A percentile compares a stretch with the other conserved stretches of the same genome.
phyloP scores from a whole-genome alignment of 306 rosid species.

The Corylus heterophylla region DNA sequence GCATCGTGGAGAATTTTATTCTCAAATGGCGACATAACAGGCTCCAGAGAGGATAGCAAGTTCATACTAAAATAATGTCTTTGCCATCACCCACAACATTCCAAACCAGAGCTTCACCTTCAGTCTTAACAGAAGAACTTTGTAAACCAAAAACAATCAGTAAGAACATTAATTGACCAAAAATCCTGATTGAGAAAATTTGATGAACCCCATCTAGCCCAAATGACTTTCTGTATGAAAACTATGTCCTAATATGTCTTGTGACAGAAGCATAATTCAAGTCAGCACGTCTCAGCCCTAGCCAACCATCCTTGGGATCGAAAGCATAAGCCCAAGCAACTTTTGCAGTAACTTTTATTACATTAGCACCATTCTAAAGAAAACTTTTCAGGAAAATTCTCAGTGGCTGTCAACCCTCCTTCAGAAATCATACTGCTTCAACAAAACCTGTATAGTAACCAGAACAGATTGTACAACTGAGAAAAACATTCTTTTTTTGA shows the following conservation, averaged over 20 bases:
- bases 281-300: neutral
- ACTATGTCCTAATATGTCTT: neutral
- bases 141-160: neutral
- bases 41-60: neutral
- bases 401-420: neutral
- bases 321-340: neutral
- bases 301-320: neutral
- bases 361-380: neutral
- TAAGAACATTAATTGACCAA: neutral
- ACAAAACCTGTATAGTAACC: neutral
- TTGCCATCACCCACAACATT: neutral
- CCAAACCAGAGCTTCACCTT: neutral
- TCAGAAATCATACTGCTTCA: neutral
- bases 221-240: neutral
- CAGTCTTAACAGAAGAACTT: neutral
- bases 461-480: neutral
- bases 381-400: neutral
- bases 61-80: neutral
- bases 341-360: neutral
- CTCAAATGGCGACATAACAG: neutral
- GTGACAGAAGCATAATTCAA: neutral
- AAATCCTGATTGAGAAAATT: neutral
- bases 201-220: neutral
- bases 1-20: neutral
- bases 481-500: neutral